Evolutionary conservation across 768 basidiomycete species (phyloP), one percentile per base, ranked within the genome.

Genomic region (Suillus subalutaceus): DNA sequence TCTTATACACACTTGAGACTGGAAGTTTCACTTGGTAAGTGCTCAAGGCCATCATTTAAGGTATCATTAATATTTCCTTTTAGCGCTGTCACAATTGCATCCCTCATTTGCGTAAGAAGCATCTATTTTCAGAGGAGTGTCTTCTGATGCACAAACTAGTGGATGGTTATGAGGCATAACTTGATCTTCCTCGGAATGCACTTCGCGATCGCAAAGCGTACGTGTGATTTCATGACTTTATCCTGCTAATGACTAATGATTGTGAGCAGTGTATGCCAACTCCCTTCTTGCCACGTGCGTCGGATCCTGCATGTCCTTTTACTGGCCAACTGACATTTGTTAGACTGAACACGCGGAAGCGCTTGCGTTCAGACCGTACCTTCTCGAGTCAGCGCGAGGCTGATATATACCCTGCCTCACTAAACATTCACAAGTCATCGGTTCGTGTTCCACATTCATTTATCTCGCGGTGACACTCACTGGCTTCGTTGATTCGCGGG

Each of bases 1-100:
- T 86, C 61, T 67, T 84, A 2, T 86, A 87, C 65, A 82, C 85
- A 0, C 77, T 87, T 40, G 86, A 87, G 69, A 85, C 82, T 18
- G 86, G 86, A 48, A 72, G 80, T 4, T 53, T 86, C 23, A 86
- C 86, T 32, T 81, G 80, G 82, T 80, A 64, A 68, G 64, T 37
- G 8, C 16, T 30, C 30, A 1, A 1, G 41, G 44, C 20, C 2
- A 9, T 16, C 0, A 6, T 3, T 13, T n/a, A 8, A 38, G 4
- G 7, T 59, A 3, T 5, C 0, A 15, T 63, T 74, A 13, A 70
- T 26, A 2, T 32, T 2, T 6, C 55, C 8, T 32, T 43, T 56
- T 46, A 77, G 76, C 30, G 62, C 78, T 26, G 77, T 77, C 2
- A 77, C 76, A 15, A 69, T 77, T 2, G 72, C 77, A n/a, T 77